These are phyloP conservation scores for Teratosphaeria nubilosa DNA, from an alignment of 2,329 filamentous ascomycete species.

Conservation along the genomic window DNA sequence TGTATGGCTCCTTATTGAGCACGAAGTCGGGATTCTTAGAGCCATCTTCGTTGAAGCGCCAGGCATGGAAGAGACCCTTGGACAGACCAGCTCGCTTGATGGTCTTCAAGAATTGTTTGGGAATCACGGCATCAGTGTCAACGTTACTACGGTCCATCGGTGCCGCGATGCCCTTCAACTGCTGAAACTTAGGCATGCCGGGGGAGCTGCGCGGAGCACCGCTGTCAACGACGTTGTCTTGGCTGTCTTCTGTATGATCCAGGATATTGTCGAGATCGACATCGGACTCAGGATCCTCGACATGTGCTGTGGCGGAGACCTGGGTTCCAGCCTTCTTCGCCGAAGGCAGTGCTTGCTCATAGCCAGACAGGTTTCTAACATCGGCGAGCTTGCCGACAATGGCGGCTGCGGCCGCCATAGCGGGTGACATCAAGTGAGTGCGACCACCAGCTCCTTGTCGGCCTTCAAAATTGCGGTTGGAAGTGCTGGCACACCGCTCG, in stretches of 20 bases:
- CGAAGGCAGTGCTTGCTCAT: conserved; percentile 34
- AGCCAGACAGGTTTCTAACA: conserved; percentile 64
- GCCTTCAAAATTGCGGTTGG: conserved; percentile 95
- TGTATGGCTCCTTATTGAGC: conserved; percentile 83
- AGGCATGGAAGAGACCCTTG: conserved; percentile 72
- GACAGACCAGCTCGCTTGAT: conserved; percentile 96
- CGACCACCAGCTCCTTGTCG: conserved; percentile 84
- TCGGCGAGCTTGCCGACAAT: conserved; percentile 87
- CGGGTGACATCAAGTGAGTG: conserved; percentile 93
- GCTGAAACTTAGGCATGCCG: conserved; percentile 75
- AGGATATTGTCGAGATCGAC: conserved; percentile 55
- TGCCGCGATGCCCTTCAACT: conserved; percentile 77
- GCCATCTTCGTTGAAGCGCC: conserved; percentile 62
- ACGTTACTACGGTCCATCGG: conserved; percentile 82
- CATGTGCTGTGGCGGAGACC: conserved; percentile 46
- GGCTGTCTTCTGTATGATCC: conserved; percentile 56
- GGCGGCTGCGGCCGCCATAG: conserved; percentile 87
- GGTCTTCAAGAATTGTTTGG: conserved; percentile 98
- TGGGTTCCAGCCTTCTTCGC: conserved; percentile 45
- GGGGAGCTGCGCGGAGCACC: conserved; percentile 38
- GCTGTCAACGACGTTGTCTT: conserved; percentile 51
- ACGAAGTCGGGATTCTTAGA: conserved; percentile 71
- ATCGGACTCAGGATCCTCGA: conserved; percentile 50
- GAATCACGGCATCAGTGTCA: conserved; percentile 98
- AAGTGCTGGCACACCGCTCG: conserved; percentile 90